phyloP scores from a whole-genome alignment of 208 protist genomes.

The Leishmania guyanensis region DNA sequence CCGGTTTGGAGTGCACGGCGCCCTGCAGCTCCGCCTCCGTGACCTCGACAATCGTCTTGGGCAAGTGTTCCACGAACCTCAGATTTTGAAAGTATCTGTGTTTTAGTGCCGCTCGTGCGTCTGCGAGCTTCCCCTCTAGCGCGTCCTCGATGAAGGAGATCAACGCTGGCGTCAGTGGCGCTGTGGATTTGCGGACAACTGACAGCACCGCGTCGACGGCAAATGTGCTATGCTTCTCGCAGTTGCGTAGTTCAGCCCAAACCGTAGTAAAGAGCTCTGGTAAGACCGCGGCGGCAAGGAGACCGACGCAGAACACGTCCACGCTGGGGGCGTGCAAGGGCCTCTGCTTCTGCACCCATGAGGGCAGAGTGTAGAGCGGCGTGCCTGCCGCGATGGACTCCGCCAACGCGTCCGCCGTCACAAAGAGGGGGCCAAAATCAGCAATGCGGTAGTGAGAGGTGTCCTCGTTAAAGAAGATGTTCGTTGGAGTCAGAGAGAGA shows the following conservation, averaged over 20 bases:
- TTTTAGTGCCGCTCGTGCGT: slow-evolving; percentile 41
- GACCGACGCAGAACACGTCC: slow-evolving; percentile 76
- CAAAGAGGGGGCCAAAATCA: slow-evolving; percentile 80
- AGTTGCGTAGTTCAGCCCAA: slow-evolving; percentile 38
- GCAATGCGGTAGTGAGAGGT: slow-evolving; percentile 50
- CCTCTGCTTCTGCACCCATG: slow-evolving; percentile 37
- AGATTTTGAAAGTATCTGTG: slow-evolving; percentile 55
- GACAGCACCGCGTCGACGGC: slow-evolving; percentile 37
- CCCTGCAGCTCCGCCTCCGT: slow-evolving; percentile 40
- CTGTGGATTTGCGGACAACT: slow-evolving; percentile 20
- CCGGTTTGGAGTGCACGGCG: slow-evolving; percentile 45
- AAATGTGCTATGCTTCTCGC: slow-evolving; percentile 7
- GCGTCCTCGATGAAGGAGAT: slow-evolving; percentile 61
- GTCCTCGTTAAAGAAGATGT: slow-evolving; percentile 68
- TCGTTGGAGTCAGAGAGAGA: slow-evolving; percentile 59
- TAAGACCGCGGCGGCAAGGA: slow-evolving; percentile 65
- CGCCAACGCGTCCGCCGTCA: slow-evolving; percentile 52
- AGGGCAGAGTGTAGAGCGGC: slow-evolving; percentile 57
- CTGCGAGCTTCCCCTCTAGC: slow-evolving; percentile 31
- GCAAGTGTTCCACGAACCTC: slow-evolving; percentile 3
- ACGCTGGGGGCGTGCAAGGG: slow-evolving; percentile 39
- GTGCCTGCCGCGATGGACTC: slow-evolving; percentile 24
- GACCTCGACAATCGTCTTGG: slow-evolving; percentile 38
- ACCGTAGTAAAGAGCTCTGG: slow-evolving; percentile 48
- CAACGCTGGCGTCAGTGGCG: slow-evolving; percentile 34